Conservation (phyloP, 2,329 filamentous ascomycete genomes). For the Aspergillus fijiensis region DNA sequence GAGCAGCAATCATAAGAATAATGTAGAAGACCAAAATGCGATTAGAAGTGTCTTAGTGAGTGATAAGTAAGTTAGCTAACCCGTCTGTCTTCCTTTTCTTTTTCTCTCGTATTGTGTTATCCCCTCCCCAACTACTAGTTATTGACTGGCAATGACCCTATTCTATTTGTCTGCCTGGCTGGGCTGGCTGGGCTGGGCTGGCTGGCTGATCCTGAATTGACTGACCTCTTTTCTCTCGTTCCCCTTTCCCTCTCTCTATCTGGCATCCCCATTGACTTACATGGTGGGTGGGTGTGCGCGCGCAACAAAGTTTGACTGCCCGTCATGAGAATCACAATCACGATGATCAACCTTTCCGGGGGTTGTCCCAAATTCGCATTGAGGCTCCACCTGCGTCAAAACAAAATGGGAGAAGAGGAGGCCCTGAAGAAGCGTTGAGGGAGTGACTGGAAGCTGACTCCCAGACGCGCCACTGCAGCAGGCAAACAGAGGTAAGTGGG, state of each 20-base stretch:
- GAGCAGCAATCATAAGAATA: no score
- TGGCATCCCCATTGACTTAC: background rate
- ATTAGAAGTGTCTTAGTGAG: no score
- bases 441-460: constrained; percentile 3
- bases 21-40: no score
- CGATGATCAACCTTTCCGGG: background rate
- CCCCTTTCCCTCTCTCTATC: background rate
- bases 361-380: background rate
- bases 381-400: background rate
- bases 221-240: background rate
- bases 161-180: background rate
- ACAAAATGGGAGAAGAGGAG: background rate
- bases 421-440: constrained; percentile 4
- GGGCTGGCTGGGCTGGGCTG: background rate
- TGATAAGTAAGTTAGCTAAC: no score
- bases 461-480: constrained; percentile 9
- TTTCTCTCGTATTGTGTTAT: background rate
- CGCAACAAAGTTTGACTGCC: background rate
- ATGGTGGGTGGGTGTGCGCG: background rate
- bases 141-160: background rate
- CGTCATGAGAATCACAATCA: background rate
- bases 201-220: background rate
- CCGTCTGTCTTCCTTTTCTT: background rate
- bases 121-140: background rate
- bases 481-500: constrained; percentile 8